Evolutionary conservation across 345 rosid species (phyloP).

Genomic region (Brassica napus): DNA sequence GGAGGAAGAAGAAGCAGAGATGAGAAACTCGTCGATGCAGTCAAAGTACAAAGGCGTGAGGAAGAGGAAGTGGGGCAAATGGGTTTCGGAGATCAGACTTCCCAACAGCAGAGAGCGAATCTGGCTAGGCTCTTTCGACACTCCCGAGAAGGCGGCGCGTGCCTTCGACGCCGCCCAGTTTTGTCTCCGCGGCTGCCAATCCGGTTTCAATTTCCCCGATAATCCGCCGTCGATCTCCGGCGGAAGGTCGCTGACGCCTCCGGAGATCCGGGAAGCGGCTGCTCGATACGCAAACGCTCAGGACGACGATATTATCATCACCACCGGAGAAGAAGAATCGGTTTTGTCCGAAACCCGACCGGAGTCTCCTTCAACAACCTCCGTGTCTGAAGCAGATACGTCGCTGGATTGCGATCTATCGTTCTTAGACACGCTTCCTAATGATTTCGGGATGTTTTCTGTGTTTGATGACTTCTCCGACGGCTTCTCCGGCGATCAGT

Average conservation of each 20-base stretch:
- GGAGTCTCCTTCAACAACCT: conserved; percentile 52
- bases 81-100: conserved; percentile 86
- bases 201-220: conserved; percentile 70
- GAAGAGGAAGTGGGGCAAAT: conserved; percentile 92
- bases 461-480: conserved; percentile 49
- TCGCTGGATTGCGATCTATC: conserved; percentile 30
- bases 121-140: conserved; percentile 83
- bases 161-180: conserved; percentile 84
- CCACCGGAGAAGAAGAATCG: background rate
- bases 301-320: background rate
- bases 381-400: conserved; percentile 43
- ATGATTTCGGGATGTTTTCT: conserved; percentile 54
- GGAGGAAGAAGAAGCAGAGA: conserved; percentile 21
- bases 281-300: conserved; percentile 51
- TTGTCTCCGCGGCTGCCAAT: conserved; percentile 69
- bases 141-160: conserved; percentile 77
- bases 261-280: conserved; percentile 65
- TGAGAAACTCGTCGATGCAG: conserved; percentile 16
- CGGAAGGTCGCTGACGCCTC: conserved; percentile 46
- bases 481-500: conserved; percentile 23
- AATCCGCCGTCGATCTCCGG: conserved; percentile 61
- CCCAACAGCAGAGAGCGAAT: conserved; percentile 81
- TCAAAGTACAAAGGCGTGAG: conserved; percentile 78
- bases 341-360: conserved; percentile 39
- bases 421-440: conserved; percentile 36